phyloP scores from a whole-genome alignment of 805 yeast species.

The Nakazawaea wickerhamii region DNA sequence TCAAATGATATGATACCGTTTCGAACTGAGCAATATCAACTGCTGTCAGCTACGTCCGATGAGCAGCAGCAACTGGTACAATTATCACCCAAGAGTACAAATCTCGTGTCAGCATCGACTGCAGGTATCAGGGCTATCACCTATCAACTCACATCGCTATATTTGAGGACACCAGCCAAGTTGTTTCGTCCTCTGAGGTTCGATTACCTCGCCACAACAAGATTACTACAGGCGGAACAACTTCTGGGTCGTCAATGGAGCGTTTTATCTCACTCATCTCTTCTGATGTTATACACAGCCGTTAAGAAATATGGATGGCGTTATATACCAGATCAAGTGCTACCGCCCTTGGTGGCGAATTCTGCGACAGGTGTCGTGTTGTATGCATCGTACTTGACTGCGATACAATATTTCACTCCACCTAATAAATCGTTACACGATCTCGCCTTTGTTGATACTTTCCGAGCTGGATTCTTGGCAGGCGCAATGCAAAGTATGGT shows the following conservation, averaged over 20 bases:
- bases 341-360: conserved; percentile 87
- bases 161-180: conserved; percentile 77
- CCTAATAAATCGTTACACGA: conserved; percentile 19
- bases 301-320: conserved; percentile 77
- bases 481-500: conserved; percentile 86
- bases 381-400: conserved; percentile 72
- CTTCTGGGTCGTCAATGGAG: conserved; percentile 44
- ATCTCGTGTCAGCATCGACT: conserved; percentile 69
- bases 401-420: conserved; percentile 35
- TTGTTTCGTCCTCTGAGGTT: conserved; percentile 86
- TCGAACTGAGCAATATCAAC: not conserved
- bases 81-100: conserved; percentile 34
- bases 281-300: conserved; percentile 70
- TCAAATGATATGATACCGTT: conserved; percentile 5
- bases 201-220: conserved; percentile 71
- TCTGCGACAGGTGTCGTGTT: conserved; percentile 84
- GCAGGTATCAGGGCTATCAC: conserved; percentile 84
- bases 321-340: conserved; percentile 75
- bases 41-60: not conserved
- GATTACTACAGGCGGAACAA: conserved; percentile 45
- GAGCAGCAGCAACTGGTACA: conserved; percentile 15
- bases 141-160: conserved; percentile 72
- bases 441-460: conserved; percentile 47
- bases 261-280: conserved; percentile 66
- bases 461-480: conserved; percentile 78